Evolutionary conservation across 2,329 filamentous ascomycete species (phyloP), one percentile per base, ranked within the genome.

Genomic region (Taxawa tesnikishii): DNA sequence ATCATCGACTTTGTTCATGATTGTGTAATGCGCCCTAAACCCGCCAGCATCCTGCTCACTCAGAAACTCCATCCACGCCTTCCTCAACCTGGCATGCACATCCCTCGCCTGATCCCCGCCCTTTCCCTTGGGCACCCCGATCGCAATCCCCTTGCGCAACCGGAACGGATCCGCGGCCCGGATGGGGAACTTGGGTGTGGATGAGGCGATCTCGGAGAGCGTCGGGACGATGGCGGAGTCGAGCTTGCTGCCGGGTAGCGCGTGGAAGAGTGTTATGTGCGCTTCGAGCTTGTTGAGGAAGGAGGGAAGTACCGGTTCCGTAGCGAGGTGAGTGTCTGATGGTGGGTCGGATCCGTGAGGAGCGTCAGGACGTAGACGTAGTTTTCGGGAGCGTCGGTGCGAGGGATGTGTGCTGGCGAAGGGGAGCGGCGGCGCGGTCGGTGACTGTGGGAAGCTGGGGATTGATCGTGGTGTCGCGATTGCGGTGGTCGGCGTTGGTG

Each of bases 1-100:
- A n/a, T 60, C 55, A 24, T 58, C 52, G 3, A 60, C 59, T 39
- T 63, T 63, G 35, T 63, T 63, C 60, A 62, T 62, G 11, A 63
- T 50, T 8, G 60, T 64, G 49, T 60, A 64, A 32, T 63, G 61
- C 6, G 57, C 50, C 5, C 47, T 47, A 42, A 54, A 56, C 0
- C 50, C 53, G 3, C 51, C 51, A n/a, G 45, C 45, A 40, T 65
- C 61, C 43, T 63, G 60, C 36, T 56, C 50, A 24, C 58, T 62
- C 9, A 65, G 39, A 15, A 53, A 60, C 2, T 45, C 34, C 17
- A 44, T 32, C 60, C 60, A 65, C 10, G 44, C 42, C 6, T 40
- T 38, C 36, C 50, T 47, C 18, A 64, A 42, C 21, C 48, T 41
- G 5, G 38, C 40, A 33, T 59, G 58, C 8, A 63, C 38, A n/a